phyloP scores from a whole-genome alignment of 306 rosid species.

The Erythrophleum fordii region DNA sequence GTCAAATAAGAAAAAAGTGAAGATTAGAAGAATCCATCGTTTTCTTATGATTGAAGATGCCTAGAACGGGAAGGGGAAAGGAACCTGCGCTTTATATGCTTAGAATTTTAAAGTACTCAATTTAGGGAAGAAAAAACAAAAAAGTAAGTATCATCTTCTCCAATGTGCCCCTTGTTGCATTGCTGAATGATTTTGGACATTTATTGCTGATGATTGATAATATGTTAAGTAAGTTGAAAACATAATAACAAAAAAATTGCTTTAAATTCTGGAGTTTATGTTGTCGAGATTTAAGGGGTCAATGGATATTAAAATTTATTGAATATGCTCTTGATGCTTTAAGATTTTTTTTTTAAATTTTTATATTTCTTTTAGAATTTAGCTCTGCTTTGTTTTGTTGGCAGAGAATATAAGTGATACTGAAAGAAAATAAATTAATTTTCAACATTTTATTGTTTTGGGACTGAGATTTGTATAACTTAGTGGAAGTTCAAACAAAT shows the following conservation, averaged over 20 bases:
- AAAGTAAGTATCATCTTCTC: background rate
- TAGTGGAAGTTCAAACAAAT: background rate
- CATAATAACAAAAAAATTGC: background rate
- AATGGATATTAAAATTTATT: background rate
- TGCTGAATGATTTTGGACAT: background rate
- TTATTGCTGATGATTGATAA: background rate
- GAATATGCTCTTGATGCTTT: background rate
- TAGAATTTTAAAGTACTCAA: background rate
- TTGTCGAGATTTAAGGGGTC: background rate
- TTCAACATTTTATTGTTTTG: background rate
- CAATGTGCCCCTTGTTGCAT: background rate
- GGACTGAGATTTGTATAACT: background rate
- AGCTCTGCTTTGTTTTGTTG: background rate
- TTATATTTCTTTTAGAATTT: background rate
- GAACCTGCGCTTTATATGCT: background rate
- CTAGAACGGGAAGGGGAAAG: background rate
- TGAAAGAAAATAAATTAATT: conserved; percentile 18
- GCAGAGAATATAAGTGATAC: conserved; percentile 18
- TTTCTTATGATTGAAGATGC: background rate
- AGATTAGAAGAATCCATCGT: background rate
- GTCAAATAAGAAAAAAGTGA: background rate
- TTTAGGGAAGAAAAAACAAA: background rate
- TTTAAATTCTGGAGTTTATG: background rate
- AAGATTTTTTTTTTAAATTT: background rate
- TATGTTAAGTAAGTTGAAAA: background rate